These are phyloP conservation scores for Kwoniella shivajii DNA, from an alignment of 1,284 basidiomycete species.

Conservation along the genomic window DNA sequence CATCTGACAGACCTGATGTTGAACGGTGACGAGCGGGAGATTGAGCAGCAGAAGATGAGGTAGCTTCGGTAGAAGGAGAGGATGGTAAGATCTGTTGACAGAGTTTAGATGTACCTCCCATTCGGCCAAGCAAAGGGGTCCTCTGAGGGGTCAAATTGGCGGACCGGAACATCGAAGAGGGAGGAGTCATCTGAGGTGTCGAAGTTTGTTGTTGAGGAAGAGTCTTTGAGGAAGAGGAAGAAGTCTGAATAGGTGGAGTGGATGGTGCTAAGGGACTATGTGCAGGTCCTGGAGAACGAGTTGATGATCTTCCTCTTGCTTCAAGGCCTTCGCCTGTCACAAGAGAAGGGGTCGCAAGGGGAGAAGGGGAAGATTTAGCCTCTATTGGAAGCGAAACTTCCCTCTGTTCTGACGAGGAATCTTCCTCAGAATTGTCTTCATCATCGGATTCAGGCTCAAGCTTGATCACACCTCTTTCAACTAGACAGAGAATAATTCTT, in stretches of 20 bases:
- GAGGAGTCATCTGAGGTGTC: background rate
- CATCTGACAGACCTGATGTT: background rate
- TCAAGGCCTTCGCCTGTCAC: background rate
- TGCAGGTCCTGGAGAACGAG: background rate
- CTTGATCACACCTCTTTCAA: conserved; percentile 35
- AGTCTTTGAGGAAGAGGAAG: background rate
- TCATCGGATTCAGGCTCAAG: conserved; percentile 35
- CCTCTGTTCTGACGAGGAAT: no score
- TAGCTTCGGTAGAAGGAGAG: background rate
- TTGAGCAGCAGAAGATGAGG: background rate
- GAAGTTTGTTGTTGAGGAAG: background rate
- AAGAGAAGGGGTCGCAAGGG: no score
- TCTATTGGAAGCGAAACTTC: no score
- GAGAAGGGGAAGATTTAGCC: no score
- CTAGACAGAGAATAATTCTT: conserved; percentile 38
- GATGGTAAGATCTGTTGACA: conserved; percentile 14
- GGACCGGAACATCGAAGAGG: background rate
- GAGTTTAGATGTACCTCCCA: conserved; percentile 7
- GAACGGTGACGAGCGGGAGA: background rate
- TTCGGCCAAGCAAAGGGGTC: background rate
- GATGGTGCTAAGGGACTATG: no score
- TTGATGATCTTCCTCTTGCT: background rate
- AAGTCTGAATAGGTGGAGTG: background rate
- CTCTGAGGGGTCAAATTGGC: background rate
- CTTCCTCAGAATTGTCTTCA: no score